Base-by-base conservation (phyloP, 495 filamentous ascomycete genomes). In the Amphirosellinia nigrospora region DNA sequence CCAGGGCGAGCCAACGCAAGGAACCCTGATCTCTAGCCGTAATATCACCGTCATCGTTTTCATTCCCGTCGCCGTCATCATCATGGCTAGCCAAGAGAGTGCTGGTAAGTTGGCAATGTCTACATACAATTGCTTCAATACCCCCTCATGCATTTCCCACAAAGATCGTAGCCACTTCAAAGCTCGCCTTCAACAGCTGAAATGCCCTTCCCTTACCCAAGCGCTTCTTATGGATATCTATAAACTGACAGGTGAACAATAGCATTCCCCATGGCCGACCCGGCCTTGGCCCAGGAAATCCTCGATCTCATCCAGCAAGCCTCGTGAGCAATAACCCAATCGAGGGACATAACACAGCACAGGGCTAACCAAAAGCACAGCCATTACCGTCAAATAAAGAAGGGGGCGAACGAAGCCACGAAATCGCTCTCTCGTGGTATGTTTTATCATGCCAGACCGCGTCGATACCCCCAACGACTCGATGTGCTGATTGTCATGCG, bases 251-350 rank as follows among this genome's bases (percentile, higher is more conserved):
- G 21, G 38, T 48, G 16, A 23, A 39, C 2, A 53, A 64, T n/a
- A 89, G 95, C 95, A 74, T 97, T 94, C 92, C 95, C 95, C 72
- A 83, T 96, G 76, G 95, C 95, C 80, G 96, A 97, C 76, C 83
- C 87, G 72, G 85, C 85, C 65, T 86, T 97, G n/a, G 82, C 90
- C 16, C 87, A 94, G 88, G 89, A 91, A 77, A 88, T 96, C 66
- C 86, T 97, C 43, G 94, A 97, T 75, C 86, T 97, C 38, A 86
- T 97, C 46, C 95, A 98, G 83, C 93, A 97, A 79, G 92, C 91
- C 38, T 83, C 92, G 75, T 79, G 50, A 77, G 76, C 75, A 61
- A 43, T 1, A 48, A 50, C 8, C 55, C 2, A 23, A 43, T 48
- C 2, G 10, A 38, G 23, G 16, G 7, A 38, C 32, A 19, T 39